Evolutionary conservation across 257 asterid genomes (phyloP), one percentile per base, ranked within the genome.

Genomic region (Nemophila menziesii): DNA sequence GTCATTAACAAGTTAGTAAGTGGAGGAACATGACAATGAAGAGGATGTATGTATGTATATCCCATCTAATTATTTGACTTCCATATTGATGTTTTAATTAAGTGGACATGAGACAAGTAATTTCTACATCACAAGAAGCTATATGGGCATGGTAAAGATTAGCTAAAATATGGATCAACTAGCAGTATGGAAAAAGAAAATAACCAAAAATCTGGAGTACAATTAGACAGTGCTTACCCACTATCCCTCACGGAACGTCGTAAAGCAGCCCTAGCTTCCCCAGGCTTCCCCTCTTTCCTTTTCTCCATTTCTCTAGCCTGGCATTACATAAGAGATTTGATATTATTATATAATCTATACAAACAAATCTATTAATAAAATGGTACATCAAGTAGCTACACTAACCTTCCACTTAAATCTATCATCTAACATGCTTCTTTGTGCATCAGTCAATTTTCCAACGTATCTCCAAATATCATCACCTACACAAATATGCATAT

Each of bases 271-370:
- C 96, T 71, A 55, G 92, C 87, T 66, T 90, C 96, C 14, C 99
- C 96, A 20, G 99, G 99, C 54, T 79, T 75, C 1, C 96, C 96
- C 65, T 90, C 99, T 64, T 70, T 90, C 58, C 84, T 73, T 62
- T 79, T 90, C 48, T 90, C 96, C 99, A 90, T 90, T 70, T 90
- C 99, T 20, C 94, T 86, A 41, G 96, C 99, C 99, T 90, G 73
- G 51, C 22, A 65, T 29, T 45, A 43, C 39, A 29, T 29, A 20
- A 29, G 12, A 9, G 36, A 29, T 29, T 7, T 29, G 2, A 29
- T 7, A 26, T 5, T 4, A 10, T 7, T 29, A 29, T 29, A 5
- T 29, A 29, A 10, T 2, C 36, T 5, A 29, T 29, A 29, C 12
- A 29, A 7, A 13, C 8, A 3, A 3, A 29, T 7, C 1, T 10